These are phyloP conservation scores for Penicillium lagena DNA, from an alignment of 495 filamentous ascomycete species.

Conservation along the genomic window DNA sequence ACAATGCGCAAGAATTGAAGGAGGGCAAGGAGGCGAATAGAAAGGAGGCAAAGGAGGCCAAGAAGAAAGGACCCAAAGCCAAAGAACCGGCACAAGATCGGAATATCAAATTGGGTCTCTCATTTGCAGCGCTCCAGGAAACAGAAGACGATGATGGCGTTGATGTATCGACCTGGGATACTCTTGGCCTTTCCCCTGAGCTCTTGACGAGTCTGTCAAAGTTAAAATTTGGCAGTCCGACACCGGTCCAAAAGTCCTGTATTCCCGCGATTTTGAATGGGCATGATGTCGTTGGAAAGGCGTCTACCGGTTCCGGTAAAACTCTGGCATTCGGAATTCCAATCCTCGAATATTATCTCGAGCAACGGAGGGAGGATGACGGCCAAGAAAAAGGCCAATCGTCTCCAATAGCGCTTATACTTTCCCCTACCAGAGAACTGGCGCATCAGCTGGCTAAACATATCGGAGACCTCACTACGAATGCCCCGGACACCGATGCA, in stretches of 20 bases:
- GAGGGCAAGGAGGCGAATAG: constrained; percentile 27
- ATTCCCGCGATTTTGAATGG: constrained; percentile 80
- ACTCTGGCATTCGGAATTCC: constrained; percentile 83
- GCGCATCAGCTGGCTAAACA: constrained; percentile 86
- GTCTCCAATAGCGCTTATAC: constrained; percentile 71
- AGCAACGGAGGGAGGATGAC: constrained; percentile 17
- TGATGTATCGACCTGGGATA: constrained; percentile 67
- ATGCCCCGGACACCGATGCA: constrained; percentile 49
- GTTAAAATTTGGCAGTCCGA: constrained; percentile 72
- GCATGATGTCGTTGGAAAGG: constrained; percentile 88
- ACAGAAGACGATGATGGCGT: constrained; percentile 38
- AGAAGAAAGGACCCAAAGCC: constrained; percentile 2
- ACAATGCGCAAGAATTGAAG: constrained; percentile 15
- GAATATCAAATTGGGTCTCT: constrained; percentile 24
- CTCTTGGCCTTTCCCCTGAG: constrained; percentile 60
- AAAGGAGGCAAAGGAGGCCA: constrained; percentile 27
- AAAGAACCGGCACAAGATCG: constrained; percentile 8
- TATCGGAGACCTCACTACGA: constrained; percentile 60
- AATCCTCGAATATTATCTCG: constrained; percentile 43
- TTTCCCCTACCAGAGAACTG: constrained; percentile 88
- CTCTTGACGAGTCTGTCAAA: constrained; percentile 69
- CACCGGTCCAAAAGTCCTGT: constrained; percentile 65
- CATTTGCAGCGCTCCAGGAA: constrained; percentile 35
- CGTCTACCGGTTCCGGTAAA: constrained; percentile 95
- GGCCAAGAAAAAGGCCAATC: constrained; percentile 15